phyloP scores from a whole-genome alignment of 352 stramenopile species.

The Globisporangium canariense region DNA sequence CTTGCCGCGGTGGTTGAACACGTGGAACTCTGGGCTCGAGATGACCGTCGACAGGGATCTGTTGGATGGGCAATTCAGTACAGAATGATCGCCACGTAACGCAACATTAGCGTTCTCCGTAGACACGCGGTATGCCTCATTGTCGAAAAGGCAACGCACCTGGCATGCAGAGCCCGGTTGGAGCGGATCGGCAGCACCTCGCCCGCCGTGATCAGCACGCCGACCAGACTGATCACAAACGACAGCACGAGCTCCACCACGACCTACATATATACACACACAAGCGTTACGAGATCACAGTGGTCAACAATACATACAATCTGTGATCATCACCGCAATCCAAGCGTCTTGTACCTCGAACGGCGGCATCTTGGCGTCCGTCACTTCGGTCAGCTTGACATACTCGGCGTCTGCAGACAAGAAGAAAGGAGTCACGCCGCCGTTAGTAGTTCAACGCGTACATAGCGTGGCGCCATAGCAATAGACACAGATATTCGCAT shows the following conservation, averaged over 20 bases:
- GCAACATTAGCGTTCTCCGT: background rate
- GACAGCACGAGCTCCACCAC: constrained; percentile 66
- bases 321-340: background rate
- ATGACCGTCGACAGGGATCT: constrained; percentile 67
- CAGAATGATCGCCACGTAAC: background rate
- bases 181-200: constrained; percentile 76
- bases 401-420: constrained; percentile 63
- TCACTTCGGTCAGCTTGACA: constrained; percentile 67
- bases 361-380: constrained; percentile 63
- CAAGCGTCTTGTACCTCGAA: constrained; percentile 36
- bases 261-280: constrained; percentile 29
- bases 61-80: background rate
- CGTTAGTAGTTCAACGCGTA: background rate
- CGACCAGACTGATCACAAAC: constrained; percentile 64
- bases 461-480: background rate
- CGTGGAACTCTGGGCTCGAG: constrained; percentile 71
- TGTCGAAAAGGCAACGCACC: constrained; percentile 25
- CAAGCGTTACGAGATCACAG: background rate
- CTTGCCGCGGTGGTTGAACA: constrained; percentile 82
- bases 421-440: background rate
- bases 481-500: constrained; percentile 13
- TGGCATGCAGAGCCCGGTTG: constrained; percentile 57
- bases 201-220: constrained; percentile 65
- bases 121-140: background rate
- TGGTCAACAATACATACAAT: background rate